Evolutionary conservation across 177 flowering plant species (phyloP), one percentile per base, ranked within the genome.

Genomic region (Vitis hybrid): DNA sequence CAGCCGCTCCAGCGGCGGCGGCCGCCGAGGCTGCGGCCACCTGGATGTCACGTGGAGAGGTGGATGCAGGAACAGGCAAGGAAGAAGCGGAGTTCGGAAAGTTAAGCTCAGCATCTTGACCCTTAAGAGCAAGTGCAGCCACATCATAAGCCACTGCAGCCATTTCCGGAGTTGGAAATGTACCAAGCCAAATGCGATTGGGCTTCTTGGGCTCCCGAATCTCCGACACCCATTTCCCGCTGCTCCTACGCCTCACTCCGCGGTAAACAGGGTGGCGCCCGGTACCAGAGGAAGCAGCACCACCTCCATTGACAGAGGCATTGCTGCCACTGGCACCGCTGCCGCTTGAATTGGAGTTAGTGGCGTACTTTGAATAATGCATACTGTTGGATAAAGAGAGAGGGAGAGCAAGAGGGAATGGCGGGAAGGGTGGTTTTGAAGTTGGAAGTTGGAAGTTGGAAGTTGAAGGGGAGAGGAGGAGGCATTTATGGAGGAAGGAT

Each of bases 131-230:
- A 19, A 86, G 80, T 3, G 89, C 89, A 13, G 93, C 93, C 51
- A 89, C 93, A 66, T 89, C 93, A 73, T 85, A 86, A 17, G 93
- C 93, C 32, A 86, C 81, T 7, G 91, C 93, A 2, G 93, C 93
- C 93, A 87, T 89, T 75, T 89, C 93, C 1, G 93, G 85, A 0
- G 87, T 75, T 2, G 88, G 77, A 55, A 86, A 89, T 57, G 93
- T 81, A 15, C 93, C 93, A 2, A 89, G 84, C 93, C 93, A 89
- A 9, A 89, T 89, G 12, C 93, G 74, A 21, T 78, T 89, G 1
- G 91, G 88, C 51, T 79, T 83, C 65, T 65, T 78, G 0, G 93
- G 93, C 79, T 89, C 93, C 2, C 93, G 78, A 7, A 89, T 87
- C 64, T 89, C 93, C 0, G 89, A 86, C 30, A 87, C 93, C 93